These are phyloP conservation scores for Dothistroma pini DNA, from an alignment of 2,329 filamentous ascomycete species.

Conservation along the genomic window DNA sequence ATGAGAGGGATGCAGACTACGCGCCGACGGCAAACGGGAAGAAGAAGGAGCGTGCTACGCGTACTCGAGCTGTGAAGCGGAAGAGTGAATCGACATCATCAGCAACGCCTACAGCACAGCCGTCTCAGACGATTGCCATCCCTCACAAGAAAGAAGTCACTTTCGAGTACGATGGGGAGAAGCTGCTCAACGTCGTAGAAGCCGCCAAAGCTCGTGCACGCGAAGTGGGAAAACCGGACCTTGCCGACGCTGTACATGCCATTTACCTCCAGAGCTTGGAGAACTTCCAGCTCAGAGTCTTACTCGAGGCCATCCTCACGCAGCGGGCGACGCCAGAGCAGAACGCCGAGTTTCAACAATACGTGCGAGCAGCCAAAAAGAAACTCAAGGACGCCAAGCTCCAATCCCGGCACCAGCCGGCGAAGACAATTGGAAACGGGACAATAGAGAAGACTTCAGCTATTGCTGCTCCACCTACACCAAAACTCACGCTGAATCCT, in stretches of 20 bases:
- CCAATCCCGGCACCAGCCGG: constrained; percentile 34
- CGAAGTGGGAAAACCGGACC: constrained; percentile 35
- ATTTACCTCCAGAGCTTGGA: constrained; percentile 42
- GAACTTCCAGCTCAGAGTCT: constrained; percentile 36
- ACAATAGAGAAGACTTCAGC: constrained; percentile 24
- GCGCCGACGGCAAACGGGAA: constrained; percentile 35
- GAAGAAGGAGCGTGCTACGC: constrained; percentile 29
- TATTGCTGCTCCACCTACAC: constrained; percentile 20
- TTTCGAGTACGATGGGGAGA: constrained; percentile 24
- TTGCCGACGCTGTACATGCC: constrained; percentile 42
- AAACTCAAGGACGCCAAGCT: constrained; percentile 32
- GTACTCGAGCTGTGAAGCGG: constrained; percentile 24
- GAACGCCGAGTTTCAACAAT: constrained; percentile 40
- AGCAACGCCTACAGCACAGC: constrained; percentile 15
- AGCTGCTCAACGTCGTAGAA: constrained; percentile 37
- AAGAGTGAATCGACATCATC: constrained; percentile 24
- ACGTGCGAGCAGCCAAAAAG: constrained; percentile 44
- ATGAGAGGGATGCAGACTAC: constrained; percentile 48
- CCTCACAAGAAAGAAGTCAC: constrained; percentile 7
- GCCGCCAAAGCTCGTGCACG: constrained; percentile 42
- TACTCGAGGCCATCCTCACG: constrained; percentile 44
- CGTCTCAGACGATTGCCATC: constrained; percentile 1
- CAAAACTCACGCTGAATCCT: constrained; percentile 18
- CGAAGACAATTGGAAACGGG: constrained; percentile 24
- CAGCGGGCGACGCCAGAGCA: constrained; percentile 40